These are phyloP conservation scores for Purpureocillium lavendulum DNA, from an alignment of 2,329 filamentous ascomycete species.

Conservation along the genomic window DNA sequence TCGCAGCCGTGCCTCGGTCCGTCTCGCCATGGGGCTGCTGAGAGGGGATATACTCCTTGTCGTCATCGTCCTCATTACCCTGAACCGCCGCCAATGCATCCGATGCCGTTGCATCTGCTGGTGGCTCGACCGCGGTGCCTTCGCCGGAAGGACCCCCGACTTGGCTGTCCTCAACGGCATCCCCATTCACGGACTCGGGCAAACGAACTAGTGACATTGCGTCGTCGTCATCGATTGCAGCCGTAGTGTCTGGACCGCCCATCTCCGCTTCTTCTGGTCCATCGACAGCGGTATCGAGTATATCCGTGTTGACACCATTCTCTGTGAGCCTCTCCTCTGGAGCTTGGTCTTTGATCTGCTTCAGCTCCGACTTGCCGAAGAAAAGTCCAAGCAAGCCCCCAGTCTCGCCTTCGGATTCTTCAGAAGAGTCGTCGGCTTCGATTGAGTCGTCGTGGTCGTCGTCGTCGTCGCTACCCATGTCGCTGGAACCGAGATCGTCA, in stretches of 20 bases:
- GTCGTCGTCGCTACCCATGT: slow-evolving; percentile 32
- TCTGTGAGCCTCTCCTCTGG: slow-evolving; percentile 9
- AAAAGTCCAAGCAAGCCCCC: slow-evolving; percentile 46
- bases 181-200: slow-evolving; percentile 14
- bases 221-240: slow-evolving; percentile 16
- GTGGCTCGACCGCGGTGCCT: neutral
- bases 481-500: slow-evolving; percentile 53
- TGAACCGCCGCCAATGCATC: neutral
- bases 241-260: no score
- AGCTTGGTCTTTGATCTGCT: slow-evolving; percentile 38
- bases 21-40: no score
- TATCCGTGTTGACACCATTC: slow-evolving; percentile 16
- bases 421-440: slow-evolving; percentile 31
- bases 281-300: slow-evolving; percentile 11
- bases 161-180: slow-evolving; percentile 1
- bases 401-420: slow-evolving; percentile 34
- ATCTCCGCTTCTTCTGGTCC: slow-evolving; percentile 15
- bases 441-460: slow-evolving; percentile 31
- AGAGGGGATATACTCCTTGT: no score
- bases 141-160: neutral
- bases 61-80: neutral
- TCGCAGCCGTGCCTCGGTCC: neutral
- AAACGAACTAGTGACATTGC: slow-evolving; percentile 24
- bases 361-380: slow-evolving; percentile 50
- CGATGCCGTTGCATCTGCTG: neutral